These are phyloP conservation scores for Exophiala xenobiotica DNA, from an alignment of 2,329 filamentous ascomycete genomes.

Conservation along the genomic window DNA sequence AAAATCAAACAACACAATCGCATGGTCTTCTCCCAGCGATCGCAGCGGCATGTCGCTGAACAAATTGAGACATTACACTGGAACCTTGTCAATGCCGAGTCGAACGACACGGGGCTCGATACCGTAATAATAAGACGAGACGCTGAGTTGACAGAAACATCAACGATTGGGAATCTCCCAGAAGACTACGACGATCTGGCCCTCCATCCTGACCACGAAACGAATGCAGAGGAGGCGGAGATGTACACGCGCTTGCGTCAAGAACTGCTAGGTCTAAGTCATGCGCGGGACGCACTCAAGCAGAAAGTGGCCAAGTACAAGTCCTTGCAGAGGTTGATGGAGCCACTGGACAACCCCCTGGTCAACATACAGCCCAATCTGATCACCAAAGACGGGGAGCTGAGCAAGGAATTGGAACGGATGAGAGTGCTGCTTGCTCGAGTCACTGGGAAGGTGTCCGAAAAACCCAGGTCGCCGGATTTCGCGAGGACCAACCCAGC, in stretches of 20 bases:
- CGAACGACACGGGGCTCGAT: constrained; percentile 13
- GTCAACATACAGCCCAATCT: constrained; percentile 56
- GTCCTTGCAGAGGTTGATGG: constrained; percentile 47
- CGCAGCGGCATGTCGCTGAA: constrained; percentile 55
- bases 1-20: constrained; percentile 54
- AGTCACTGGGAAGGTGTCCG: constrained; percentile 40
- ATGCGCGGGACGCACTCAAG: constrained; percentile 46
- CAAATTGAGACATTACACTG: constrained; percentile 58
- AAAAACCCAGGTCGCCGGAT: no score
- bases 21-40: constrained; percentile 54
- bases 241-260: constrained; percentile 45
- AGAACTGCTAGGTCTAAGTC: constrained; percentile 47
- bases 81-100: constrained; percentile 46
- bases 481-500: no score
- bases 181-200: constrained; percentile 15
- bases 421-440: constrained; percentile 49
- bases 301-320: constrained; percentile 49
- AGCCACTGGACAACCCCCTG: constrained; percentile 51
- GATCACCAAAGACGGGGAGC: constrained; percentile 51
- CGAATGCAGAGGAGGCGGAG: background rate
- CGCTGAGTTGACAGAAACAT: constrained; percentile 14
- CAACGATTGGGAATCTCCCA: constrained; percentile 11
- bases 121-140: constrained; percentile 13
- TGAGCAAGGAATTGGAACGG: constrained; percentile 51
- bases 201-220: constrained; percentile 5